A percentile compares a stretch with the other conserved stretches of the same genome.
Conservation (phyloP, 306 rosid species). For the Castanopsis chinensis region DNA sequence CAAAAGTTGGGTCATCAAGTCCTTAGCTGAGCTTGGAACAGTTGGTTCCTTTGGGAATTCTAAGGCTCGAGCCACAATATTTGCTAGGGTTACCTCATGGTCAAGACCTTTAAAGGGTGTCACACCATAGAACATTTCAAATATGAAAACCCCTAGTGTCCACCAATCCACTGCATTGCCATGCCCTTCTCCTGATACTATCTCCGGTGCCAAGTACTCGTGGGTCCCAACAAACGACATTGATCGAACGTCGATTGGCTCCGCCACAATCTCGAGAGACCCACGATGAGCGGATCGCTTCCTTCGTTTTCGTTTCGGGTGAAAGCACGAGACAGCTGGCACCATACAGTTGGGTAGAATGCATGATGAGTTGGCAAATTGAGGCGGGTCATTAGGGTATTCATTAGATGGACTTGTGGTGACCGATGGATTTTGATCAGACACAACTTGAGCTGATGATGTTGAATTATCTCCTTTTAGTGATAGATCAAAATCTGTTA, state of each 20-base stretch:
- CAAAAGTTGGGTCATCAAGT: constrained; percentile 55
- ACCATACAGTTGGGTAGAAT: constrained; percentile 65
- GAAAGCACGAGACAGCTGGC: constrained; percentile 62
- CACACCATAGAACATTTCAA: constrained; percentile 61
- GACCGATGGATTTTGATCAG: constrained; percentile 23
- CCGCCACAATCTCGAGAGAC: constrained; percentile 55
- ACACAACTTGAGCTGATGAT: constrained; percentile 49
- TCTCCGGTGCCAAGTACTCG: constrained; percentile 65
- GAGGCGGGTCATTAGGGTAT: constrained; percentile 31
- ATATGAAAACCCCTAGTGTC: constrained; percentile 65
- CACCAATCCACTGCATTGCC: constrained; percentile 89
- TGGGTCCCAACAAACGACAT: constrained; percentile 83
- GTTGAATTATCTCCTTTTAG: constrained; percentile 41
- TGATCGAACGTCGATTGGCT: constrained; percentile 63
- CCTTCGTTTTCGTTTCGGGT: constrained; percentile 46
- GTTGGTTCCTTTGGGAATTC: constrained; percentile 68
- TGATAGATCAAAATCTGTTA: constrained; percentile 71
- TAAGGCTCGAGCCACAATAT: constrained; percentile 73
- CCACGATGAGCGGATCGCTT: constrained; percentile 29
- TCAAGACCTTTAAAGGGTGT: constrained; percentile 71
- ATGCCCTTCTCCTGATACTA: constrained; percentile 69
- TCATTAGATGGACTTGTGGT: background rate
- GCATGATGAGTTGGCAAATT: constrained; percentile 56
- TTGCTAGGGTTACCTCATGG: constrained; percentile 66
- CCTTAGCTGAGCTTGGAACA: constrained; percentile 46